These are phyloP conservation scores for Clitoria ternatea DNA, from an alignment of 306 rosid genomes.

Conservation along the genomic window DNA sequence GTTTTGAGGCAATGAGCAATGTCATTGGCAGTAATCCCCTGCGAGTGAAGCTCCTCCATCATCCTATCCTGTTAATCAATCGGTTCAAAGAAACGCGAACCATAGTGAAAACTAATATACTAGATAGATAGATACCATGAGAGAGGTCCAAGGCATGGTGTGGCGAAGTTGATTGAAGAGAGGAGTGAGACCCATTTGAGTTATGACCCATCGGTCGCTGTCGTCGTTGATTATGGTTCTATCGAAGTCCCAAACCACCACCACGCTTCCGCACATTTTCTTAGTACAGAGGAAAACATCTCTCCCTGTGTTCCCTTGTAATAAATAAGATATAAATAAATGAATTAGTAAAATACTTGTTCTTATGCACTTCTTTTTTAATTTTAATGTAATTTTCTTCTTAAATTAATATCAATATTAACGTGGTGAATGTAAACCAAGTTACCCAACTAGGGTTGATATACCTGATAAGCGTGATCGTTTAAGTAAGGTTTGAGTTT, in stretches of 20 bases:
- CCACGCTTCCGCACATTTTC: not conserved
- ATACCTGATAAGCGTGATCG: too few relatives aligned
- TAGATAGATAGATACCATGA: conserved; percentile 39
- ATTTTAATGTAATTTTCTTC: too few relatives aligned
- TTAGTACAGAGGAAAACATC: too few relatives aligned
- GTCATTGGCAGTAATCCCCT: conserved; percentile 39
- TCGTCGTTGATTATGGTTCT: conserved; percentile 74
- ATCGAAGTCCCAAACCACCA: conserved; percentile 69
- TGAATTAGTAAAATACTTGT: too few relatives aligned
- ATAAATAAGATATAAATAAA: too few relatives aligned
- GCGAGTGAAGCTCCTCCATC: conserved; percentile 64
- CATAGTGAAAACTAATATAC: not conserved
- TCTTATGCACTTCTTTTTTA: too few relatives aligned
- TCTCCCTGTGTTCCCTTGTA: too few relatives aligned
- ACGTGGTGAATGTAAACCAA: too few relatives aligned
- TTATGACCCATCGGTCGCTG: conserved; percentile 71
- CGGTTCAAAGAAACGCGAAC: too few relatives aligned
- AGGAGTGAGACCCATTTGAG: conserved; percentile 52
- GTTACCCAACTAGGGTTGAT: too few relatives aligned
- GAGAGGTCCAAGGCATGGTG: conserved; percentile 69
- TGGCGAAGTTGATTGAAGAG: conserved; percentile 53
- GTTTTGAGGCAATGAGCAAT: conserved; percentile 53
- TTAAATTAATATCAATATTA: too few relatives aligned
- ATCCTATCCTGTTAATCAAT: conserved; percentile 65
- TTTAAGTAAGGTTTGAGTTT: too few relatives aligned